Percentiles rank a stretch among this genome's conserved stretches.
Evolutionary conservation across 2,329 filamentous ascomycete genomes (phyloP).

Genomic region (Aureobasidium sp.): DNA sequence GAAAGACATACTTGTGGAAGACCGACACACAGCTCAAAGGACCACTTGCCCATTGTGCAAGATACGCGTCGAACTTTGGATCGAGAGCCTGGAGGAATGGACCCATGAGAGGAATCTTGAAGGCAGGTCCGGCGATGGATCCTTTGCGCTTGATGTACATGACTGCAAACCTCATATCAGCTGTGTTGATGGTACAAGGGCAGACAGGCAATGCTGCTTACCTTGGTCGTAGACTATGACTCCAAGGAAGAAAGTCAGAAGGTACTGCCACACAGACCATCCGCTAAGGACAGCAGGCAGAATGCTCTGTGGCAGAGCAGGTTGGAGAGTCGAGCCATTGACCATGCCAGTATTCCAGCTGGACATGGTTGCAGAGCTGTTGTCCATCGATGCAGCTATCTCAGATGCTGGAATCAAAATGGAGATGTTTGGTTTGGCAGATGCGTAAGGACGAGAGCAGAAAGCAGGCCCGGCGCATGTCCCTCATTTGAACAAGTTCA

Average conservation of each 20-base stretch:
- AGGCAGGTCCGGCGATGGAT: conserved; percentile 35
- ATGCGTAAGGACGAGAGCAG: too few species aligned
- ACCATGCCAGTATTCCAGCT: too few species aligned
- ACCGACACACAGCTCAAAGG: conserved; percentile 89
- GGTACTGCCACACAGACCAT: neutral
- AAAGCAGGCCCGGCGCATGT: too few species aligned
- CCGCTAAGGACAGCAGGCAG: neutral
- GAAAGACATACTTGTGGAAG: conserved; percentile 71
- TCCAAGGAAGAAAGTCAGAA: neutral
- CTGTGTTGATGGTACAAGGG: too few species aligned
- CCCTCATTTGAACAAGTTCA: too few species aligned
- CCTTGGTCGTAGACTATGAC: conserved; percentile 1
- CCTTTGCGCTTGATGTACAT: conserved; percentile 26
- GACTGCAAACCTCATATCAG: neutral
- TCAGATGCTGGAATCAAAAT: neutral
- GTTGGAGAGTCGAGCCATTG: too few species aligned
- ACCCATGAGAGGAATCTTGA: conserved; percentile 53
- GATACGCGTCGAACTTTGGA: conserved; percentile 79
- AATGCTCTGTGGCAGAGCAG: neutral
- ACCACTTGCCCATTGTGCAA: conserved; percentile 78
- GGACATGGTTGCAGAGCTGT: neutral
- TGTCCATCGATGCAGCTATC: neutral
- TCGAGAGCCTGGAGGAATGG: conserved; percentile 80
- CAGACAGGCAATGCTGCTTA: neutral
- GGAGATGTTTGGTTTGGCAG: neutral